Percentiles rank a stretch among this genome's conserved stretches.
Evolutionary conservation across 225 moss, liverwort and hornwort genomes (phyloP).

Genomic region (Climacium dendroides): DNA sequence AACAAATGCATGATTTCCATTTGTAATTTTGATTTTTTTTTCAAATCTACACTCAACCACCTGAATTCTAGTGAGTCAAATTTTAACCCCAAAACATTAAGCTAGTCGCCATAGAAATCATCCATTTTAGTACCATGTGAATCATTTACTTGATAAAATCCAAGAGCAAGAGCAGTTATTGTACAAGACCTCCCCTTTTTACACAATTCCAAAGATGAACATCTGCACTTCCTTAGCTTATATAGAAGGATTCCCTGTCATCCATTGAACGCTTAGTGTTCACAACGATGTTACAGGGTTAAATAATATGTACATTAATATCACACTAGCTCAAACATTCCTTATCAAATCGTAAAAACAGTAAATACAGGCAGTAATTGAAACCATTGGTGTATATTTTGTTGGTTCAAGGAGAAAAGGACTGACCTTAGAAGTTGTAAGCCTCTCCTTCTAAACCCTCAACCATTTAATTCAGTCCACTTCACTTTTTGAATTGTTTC

Average conservation of each 20-base stretch:
- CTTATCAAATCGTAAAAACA: neutral
- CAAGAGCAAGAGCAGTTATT: neutral
- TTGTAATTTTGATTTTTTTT: neutral
- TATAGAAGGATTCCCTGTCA: neutral
- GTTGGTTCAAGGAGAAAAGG: neutral
- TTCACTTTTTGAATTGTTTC: no score
- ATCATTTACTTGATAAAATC: neutral
- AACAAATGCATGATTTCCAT: neutral
- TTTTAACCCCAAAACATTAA: fast-evolving
- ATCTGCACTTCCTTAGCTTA: neutral
- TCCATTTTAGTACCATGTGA: fast-evolving
- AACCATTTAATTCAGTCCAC: neutral
- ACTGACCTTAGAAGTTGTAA: neutral
- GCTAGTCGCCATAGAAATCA: fast-evolving
- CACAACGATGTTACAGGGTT: fast-evolving
- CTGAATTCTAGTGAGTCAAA: neutral
- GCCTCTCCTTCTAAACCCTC: neutral
- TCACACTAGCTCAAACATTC: neutral
- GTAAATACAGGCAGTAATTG: no score
- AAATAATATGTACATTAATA: neutral
- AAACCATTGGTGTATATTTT: neutral
- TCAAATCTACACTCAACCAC: neutral
- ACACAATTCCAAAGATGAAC: neutral
- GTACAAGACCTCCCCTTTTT: neutral
- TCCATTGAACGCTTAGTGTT: fast-evolving